Evolutionary conservation across 2,329 filamentous ascomycete species (phyloP).

Genomic region (Cercospora sp.): DNA sequence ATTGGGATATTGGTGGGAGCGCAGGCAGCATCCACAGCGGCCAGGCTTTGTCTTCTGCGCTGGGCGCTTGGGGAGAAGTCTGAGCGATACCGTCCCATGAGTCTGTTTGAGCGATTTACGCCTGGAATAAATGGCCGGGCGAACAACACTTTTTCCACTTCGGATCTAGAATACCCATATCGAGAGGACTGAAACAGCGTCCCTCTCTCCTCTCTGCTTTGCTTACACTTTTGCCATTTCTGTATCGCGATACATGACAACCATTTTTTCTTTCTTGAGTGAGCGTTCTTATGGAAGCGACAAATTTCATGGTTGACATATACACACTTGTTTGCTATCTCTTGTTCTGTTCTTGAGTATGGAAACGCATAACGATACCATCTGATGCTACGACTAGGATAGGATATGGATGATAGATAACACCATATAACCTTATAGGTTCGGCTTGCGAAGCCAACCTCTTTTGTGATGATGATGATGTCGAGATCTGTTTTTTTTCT

Average conservation of each 20-base stretch:
- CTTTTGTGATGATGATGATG: no score
- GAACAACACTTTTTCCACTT: background rate
- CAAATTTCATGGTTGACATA: no score
- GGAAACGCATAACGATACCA: slow-evolving; percentile 9
- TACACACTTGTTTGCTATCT: background rate
- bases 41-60: slow-evolving; percentile 40
- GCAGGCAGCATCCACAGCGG: slow-evolving; percentile 65
- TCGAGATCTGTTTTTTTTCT: no score
- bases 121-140: background rate
- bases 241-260: slow-evolving; percentile 5
- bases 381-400: slow-evolving; percentile 1
- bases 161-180: background rate
- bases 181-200: slow-evolving; percentile 5
- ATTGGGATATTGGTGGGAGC: slow-evolving; percentile 87
- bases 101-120: background rate
- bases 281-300: background rate
- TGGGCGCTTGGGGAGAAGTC: slow-evolving; percentile 79
- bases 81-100: slow-evolving; percentile 36
- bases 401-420: background rate
- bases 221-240: background rate
- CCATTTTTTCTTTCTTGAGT: background rate
- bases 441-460: background rate
- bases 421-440: background rate
- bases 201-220: background rate
- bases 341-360: background rate